These are phyloP conservation scores for Thelonectria rubi DNA, from an alignment of 2,329 filamentous ascomycete species.

Conservation along the genomic window DNA sequence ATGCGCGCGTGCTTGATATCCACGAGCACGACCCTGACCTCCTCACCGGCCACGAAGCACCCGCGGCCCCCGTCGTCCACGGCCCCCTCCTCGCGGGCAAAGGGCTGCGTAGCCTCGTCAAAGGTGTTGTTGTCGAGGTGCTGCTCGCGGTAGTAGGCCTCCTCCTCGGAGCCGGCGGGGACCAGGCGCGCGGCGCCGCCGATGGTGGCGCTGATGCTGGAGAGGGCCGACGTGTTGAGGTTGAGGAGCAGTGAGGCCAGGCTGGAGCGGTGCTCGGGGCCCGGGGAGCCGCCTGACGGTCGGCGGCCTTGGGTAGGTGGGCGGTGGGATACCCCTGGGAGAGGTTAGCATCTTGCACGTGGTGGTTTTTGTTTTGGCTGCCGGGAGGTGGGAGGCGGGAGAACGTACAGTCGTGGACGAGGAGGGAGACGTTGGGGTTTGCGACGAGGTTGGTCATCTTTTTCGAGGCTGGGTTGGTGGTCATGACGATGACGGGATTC, in stretches of 20 bases:
- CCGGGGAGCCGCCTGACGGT: slow-evolving; percentile 69
- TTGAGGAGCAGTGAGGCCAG: slow-evolving; percentile 87
- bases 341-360: slow-evolving; percentile 13
- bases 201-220: slow-evolving; percentile 91
- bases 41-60: slow-evolving; percentile 80
- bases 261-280: slow-evolving; percentile 72
- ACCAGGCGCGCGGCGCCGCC: slow-evolving; percentile 85
- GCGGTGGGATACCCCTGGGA: slow-evolving; percentile 83
- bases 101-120: slow-evolving; percentile 59
- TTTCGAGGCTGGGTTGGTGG: slow-evolving; percentile 80
- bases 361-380: background rate
- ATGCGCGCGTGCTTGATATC: slow-evolving; percentile 85
- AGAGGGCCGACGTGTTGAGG: slow-evolving; percentile 88
- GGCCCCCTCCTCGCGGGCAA: slow-evolving; percentile 49
- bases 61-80: slow-evolving; percentile 63
- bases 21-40: slow-evolving; percentile 88
- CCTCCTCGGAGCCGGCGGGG: slow-evolving; percentile 78
- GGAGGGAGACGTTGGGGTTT: slow-evolving; percentile 88
- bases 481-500: slow-evolving; percentile 93
- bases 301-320: slow-evolving; percentile 76
- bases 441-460: slow-evolving; percentile 83
- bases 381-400: no score
- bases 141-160: slow-evolving; percentile 81
- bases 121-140: slow-evolving; percentile 96
- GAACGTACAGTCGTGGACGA: slow-evolving; percentile 87